These are phyloP conservation scores for Diplogelasinospora grovesii DNA, from an alignment of 495 filamentous ascomycete species.

Conservation along the genomic window DNA sequence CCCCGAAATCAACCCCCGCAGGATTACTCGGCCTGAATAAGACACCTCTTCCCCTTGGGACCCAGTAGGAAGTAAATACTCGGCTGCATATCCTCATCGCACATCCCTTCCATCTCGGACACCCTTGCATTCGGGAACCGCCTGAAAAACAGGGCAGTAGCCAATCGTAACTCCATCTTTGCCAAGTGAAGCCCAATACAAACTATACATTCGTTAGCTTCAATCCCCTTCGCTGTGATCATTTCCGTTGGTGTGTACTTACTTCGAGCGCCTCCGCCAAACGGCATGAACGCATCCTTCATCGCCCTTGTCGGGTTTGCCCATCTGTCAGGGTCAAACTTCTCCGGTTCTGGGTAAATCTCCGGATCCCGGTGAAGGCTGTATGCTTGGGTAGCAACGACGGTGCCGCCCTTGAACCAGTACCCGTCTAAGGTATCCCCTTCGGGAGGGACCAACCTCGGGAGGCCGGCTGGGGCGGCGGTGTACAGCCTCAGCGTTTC, in stretches of 20 bases:
- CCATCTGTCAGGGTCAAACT: conserved; percentile 25
- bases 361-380: conserved; percentile 32
- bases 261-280: conserved; percentile 41
- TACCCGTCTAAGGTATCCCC: conserved; percentile 22
- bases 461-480: conserved; percentile 39
- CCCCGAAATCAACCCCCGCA: no score
- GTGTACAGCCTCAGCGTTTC: conserved; percentile 54
- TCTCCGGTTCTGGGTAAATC: conserved; percentile 15
- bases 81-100: conserved; percentile 37
- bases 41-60: conserved; percentile 38
- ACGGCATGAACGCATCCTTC: conserved; percentile 48
- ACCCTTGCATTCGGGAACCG: conserved; percentile 23
- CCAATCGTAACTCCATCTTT: conserved; percentile 25
- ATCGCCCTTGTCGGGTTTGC: conserved; percentile 38
- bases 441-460: conserved; percentile 24
- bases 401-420: conserved; percentile 19
- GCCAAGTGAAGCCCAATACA: conserved; percentile 31
- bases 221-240: conserved; percentile 5
- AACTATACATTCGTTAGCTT: conserved; percentile 16
- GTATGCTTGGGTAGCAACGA: conserved; percentile 32
- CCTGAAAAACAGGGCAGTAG: conserved; percentile 24
- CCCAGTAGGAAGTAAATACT: conserved; percentile 36
- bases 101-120: conserved; percentile 34
- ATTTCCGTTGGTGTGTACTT: conserved; percentile 25
- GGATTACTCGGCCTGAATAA: conserved; percentile 29